These are phyloP conservation scores for Diutina ranongensis DNA, from an alignment of 1,139 yeast genomes.

Conservation along the genomic window DNA sequence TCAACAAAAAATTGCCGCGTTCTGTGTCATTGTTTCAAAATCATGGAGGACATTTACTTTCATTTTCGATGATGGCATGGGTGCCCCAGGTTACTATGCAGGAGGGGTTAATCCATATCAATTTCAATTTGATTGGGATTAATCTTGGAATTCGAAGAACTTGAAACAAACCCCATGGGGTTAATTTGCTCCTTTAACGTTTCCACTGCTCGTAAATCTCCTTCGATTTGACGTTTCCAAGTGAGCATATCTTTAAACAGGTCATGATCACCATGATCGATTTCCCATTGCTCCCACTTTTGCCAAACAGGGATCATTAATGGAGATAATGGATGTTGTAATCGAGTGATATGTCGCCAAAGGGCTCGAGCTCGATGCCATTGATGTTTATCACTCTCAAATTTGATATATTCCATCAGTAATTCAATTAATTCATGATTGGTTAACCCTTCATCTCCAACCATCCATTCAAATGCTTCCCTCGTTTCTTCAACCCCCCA, in stretches of 20 bases:
- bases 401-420: slow-evolving; percentile 27
- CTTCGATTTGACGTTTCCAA: slow-evolving; percentile 31
- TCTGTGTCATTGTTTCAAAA: too few species aligned
- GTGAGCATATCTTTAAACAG: slow-evolving; percentile 69
- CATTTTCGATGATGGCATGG: too few species aligned
- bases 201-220: slow-evolving; percentile 24
- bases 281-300: slow-evolving; percentile 66
- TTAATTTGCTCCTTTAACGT: slow-evolving; percentile 19
- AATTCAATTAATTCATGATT: slow-evolving; percentile 20
- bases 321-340: slow-evolving; percentile 14
- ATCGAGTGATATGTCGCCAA: slow-evolving; percentile 25
- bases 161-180: slow-evolving; percentile 48
- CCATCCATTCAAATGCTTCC: slow-evolving; percentile 13
- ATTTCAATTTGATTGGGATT: slow-evolving; percentile 53
- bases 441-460: slow-evolving; percentile 17
- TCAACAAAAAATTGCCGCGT: too few species aligned
- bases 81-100: too few species aligned
- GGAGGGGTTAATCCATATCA: slow-evolving; percentile 42
- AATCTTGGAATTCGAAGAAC: slow-evolving; percentile 12
- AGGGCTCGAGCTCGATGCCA: slow-evolving; percentile 50
- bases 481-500: slow-evolving; percentile 13
- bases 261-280: slow-evolving; percentile 56
- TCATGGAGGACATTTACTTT: too few species aligned
- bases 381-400: slow-evolving; percentile 40
- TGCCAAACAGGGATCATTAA: slow-evolving; percentile 35